Evolutionary conservation across 2,329 filamentous ascomycete genomes (phyloP).

Genomic region (Penicillium sp.): DNA sequence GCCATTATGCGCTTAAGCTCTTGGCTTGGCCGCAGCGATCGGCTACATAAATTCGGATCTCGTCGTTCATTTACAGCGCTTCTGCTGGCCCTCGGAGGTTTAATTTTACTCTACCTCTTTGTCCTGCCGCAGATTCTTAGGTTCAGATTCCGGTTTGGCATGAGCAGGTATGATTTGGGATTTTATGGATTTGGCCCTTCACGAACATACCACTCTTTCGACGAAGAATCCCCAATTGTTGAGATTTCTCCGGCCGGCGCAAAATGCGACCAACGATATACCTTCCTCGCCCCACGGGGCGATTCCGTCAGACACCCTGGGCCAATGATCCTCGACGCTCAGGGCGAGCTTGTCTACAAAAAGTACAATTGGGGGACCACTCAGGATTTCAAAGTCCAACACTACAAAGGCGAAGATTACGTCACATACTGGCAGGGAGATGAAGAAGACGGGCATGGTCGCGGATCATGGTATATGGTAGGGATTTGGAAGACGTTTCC

Average conservation of each 20-base stretch:
- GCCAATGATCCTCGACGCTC: conserved; percentile 40
- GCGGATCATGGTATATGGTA: conserved; percentile 31
- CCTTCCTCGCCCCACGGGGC: conserved; percentile 32
- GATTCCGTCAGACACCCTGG: conserved; percentile 36
- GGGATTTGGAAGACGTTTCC: conserved; percentile 12
- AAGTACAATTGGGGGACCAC: conserved; percentile 38
- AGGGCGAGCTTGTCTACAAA: conserved; percentile 32
- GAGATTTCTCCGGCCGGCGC: conserved; percentile 24
- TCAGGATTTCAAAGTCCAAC: conserved; percentile 50
- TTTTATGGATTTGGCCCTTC: conserved; percentile 32
- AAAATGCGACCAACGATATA: conserved; percentile 31
- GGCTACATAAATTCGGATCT: neutral
- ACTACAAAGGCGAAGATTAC: conserved; percentile 45
- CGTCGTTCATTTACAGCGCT: conserved; percentile 5
- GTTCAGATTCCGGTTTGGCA: conserved; percentile 17
- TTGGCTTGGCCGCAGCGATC: conserved; percentile 9
- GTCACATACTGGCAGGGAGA: conserved; percentile 53
- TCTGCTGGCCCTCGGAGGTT: conserved; percentile 3
- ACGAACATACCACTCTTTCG: conserved; percentile 28
- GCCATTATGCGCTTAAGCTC: conserved; percentile 10
- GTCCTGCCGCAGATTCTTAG: conserved; percentile 16
- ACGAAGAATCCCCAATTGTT: conserved; percentile 27
- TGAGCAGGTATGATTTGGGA: conserved; percentile 32
- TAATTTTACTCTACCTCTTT: conserved; percentile 13
- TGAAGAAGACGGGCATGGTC: conserved; percentile 47